phyloP scores from a whole-genome alignment of 345 rosid genomes.

The Camelina laxa region DNA sequence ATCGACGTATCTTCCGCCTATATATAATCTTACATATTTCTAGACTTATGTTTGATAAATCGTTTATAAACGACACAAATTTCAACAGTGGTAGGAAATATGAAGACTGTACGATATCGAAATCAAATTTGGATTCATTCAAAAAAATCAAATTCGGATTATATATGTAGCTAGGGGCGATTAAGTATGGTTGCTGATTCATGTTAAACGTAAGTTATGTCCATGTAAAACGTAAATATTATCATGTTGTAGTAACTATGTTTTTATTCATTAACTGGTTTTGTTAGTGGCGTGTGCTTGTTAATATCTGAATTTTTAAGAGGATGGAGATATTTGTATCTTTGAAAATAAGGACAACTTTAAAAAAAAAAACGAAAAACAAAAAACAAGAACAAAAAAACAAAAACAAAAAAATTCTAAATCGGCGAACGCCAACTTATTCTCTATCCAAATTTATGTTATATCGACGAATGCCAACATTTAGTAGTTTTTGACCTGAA shows the following conservation, averaged over 20 bases:
- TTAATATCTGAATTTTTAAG: slow-evolving; percentile 2
- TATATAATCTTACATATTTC: neutral
- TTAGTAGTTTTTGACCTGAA: neutral
- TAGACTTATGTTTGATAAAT: neutral
- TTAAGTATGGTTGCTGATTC: slow-evolving; percentile 1
- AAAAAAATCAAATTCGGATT: slow-evolving; percentile 4
- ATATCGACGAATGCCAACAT: too few species aligned
- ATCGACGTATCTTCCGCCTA: neutral
- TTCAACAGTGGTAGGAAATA: slow-evolving; percentile 5
- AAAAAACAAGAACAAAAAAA: too few species aligned
- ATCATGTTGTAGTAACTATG: neutral
- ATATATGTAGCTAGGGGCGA: neutral
- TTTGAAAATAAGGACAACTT: neutral
- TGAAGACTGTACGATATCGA: neutral
- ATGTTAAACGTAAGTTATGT: slow-evolving; percentile 1
- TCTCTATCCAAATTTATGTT: too few species aligned
- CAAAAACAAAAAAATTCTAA: too few species aligned
- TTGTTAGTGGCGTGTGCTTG: slow-evolving; percentile 3
- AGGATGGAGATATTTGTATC: neutral
- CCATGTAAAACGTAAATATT: slow-evolving; percentile 5
- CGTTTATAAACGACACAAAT: neutral
- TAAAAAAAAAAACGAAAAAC: neutral
- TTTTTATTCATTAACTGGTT: neutral
- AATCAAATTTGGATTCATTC: neutral
- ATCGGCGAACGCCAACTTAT: neutral